These are phyloP conservation scores for Olyra latifolia DNA, from an alignment of 176 grass and related monocot genomes.

Conservation along the genomic window DNA sequence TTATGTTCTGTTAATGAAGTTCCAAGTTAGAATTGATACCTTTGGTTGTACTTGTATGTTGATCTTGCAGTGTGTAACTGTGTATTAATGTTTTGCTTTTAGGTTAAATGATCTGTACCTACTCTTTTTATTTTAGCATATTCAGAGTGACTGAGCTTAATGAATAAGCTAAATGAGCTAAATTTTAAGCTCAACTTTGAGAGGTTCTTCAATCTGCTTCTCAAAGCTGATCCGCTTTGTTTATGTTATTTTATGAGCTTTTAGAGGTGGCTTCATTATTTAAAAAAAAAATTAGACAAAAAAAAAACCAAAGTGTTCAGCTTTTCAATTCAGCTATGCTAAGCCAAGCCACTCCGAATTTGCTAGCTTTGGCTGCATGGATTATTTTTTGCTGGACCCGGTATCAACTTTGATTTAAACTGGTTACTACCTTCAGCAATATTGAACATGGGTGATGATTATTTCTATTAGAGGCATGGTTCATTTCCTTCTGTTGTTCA, in stretches of 20 bases:
- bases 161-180: no score
- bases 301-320: no score
- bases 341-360: no score
- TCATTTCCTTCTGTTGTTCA: constrained; percentile 3
- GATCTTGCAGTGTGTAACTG: not conserved
- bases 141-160: no score
- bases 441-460: not conserved
- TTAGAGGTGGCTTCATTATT: no score
- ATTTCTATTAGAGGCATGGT: not conserved
- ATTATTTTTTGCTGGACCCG: not conserved
- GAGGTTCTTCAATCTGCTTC: no score
- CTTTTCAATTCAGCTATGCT: no score
- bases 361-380: constrained; percentile 6
- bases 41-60: constrained; percentile 7
- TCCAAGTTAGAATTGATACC: not conserved
- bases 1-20: not conserved
- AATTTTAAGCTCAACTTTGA: no score
- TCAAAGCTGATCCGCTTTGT: no score
- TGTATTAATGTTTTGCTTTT: not conserved
- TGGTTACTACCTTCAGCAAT: not conserved
- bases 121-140: not conserved
- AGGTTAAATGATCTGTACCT: not conserved
- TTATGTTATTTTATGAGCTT: no score
- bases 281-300: no score
- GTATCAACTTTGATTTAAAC: constrained; percentile 12